A percentile compares a stretch with the other conserved stretches of the same genome.
Conservation (phyloP, 306 rosid species). For the Clitoria ternatea region DNA sequence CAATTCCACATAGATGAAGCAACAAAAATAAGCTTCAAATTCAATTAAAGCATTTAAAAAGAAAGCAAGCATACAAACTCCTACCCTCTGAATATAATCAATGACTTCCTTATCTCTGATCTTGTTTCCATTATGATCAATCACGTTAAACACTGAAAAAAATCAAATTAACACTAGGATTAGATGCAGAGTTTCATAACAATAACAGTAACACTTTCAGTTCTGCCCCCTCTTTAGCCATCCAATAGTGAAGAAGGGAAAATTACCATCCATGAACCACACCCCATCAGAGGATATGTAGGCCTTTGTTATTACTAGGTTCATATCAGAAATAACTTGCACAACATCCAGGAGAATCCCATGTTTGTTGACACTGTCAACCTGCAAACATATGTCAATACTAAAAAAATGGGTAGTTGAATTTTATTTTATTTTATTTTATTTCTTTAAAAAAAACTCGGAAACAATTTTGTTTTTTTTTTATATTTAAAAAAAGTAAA, state of each 20-base stretch:
- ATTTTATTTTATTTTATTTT: not conserved
- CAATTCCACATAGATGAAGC: slow-evolving; percentile 6
- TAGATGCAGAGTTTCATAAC: not conserved
- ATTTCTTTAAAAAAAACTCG: not conserved
- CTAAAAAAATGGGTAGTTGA: not conserved
- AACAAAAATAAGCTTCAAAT: slow-evolving; percentile 22
- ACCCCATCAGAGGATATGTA: slow-evolving; percentile 91
- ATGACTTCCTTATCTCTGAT: slow-evolving; percentile 80
- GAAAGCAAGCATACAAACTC: slow-evolving; percentile 6
- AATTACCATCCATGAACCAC: slow-evolving; percentile 97
- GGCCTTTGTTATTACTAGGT: slow-evolving; percentile 75
- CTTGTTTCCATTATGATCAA: slow-evolving; percentile 69
- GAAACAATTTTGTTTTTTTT: not conserved
- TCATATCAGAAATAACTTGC: slow-evolving; percentile 85
- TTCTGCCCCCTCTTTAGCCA: too few species aligned
- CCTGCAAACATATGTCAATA: slow-evolving; percentile 40
- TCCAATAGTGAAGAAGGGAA: slow-evolving; percentile 10
- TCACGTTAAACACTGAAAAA: slow-evolving; percentile 79
- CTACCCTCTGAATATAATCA: slow-evolving; percentile 80
- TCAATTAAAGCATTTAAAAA: slow-evolving; percentile 9
- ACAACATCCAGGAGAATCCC: slow-evolving; percentile 89
- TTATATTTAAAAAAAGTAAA: not conserved
- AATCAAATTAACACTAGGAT: not conserved
- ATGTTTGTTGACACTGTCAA: slow-evolving; percentile 88
- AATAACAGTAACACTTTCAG: not conserved